Evolutionary conservation across 805 yeast species (phyloP), one percentile per base, ranked within the genome.

Genomic region (Cyberlindnera maclurae): DNA sequence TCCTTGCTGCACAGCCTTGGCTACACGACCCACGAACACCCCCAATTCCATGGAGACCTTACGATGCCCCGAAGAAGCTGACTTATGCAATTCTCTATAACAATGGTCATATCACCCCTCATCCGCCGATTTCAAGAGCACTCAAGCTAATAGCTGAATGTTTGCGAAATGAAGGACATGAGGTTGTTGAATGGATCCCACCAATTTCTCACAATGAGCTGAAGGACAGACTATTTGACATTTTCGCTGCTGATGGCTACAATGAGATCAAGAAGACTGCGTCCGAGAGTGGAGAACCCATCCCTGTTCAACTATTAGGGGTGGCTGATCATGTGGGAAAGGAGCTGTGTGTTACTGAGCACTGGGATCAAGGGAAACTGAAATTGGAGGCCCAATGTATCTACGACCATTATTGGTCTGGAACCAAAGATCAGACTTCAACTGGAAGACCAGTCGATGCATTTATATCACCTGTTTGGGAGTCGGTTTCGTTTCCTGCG

Each of bases 121-220:
- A 71, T n/a, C 73, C 79, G 7, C 77, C 77, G 3, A 59, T 73
- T 12, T 38, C 57, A 11, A 60, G 78, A 38, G 79, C 71, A 1
- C 34, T 77, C 39, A 50, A 62, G 15, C 49, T 54, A 15, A 47
- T 62, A 5, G 44, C 50, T 18, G 51, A 42, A 1, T 37, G 37
- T 5, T 42, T 68, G 18, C 42, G 38, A 13, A 56, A 48, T 12
- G 58, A 58, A 5, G 77, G 77, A 12, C 68, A 65, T 41, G 65
- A 61, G 29, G 62, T 66, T 9, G 49, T 70, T 26, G 71, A 67
- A 22, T 60, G 44, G 42, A 37, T 33, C 12, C 45, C 41, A 18
- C 47, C 44, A 12, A 34, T 43, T 3, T 37, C 39, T 10, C 22
- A 37, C 8, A 11, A n/a, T 11, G 24, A 31, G 12, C 38, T 40